Base-by-base conservation (phyloP, 2,329 filamentous ascomycete species). In the Aspergillus versicolor region DNA sequence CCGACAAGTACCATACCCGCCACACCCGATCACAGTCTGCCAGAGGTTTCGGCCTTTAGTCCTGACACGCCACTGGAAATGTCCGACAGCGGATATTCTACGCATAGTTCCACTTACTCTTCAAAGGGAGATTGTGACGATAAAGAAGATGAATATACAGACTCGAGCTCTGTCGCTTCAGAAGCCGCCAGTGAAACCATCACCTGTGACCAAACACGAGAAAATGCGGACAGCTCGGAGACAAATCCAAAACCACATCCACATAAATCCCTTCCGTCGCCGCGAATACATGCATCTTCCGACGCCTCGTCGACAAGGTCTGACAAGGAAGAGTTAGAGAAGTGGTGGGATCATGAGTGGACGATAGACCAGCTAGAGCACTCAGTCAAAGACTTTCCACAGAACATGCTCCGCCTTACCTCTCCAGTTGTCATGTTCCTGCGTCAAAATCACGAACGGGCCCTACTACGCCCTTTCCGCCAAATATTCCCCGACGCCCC, bases 311-410 rank as follows among this genome's bases (percentile, higher is more conserved):
- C 70, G 3, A 63, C 60, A 11, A 62, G 57, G 3, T 66, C 65
- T 2, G 67, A 71, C 7, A 67, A 70, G 37, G 67, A 68, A 21
- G 64, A 67, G 30, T 40, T 69, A 12, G 65, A 68, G 37, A 73
- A 70, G 45, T 67, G 67, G 60, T 72, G 72, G 70, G 70, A 74
- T 51, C 70, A 74, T 46, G 73, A 75, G 55, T 76, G 73, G 73
- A 71, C 72, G 5, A 63, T 76, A 1, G 70, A 74, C 32, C 70
- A 75, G 59, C 65, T 76, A 22, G 73, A 75, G 12, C 64, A 71
- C 24, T 73, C 70, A 1, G 67, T 74, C 12, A 73, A 70, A 38
- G 69, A 72, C 17, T 73, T 70, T 17, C 71, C 73, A 17, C 67
- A 65, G 11, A 63, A 69, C 40, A 71, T 71, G 65, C 67, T 75